Percentiles rank a stretch among this genome's conserved stretches.
These are phyloP conservation scores for Phylloporus sp. DNA, from an alignment of 768 basidiomycete genomes.

Conservation along the genomic window DNA sequence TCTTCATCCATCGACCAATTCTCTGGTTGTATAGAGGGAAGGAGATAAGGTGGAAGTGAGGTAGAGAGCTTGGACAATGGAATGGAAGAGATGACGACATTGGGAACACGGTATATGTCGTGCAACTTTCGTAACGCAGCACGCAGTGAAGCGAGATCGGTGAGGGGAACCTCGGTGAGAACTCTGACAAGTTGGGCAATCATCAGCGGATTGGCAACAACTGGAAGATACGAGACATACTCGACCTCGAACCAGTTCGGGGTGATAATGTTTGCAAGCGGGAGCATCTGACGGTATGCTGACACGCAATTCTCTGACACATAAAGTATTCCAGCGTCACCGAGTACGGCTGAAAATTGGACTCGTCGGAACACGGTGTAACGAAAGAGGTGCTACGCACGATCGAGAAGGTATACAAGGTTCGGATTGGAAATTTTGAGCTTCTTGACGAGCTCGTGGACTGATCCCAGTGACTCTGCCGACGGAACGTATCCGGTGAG, in stretches of 20 bases:
- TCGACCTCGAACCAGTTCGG: constrained; percentile 99
- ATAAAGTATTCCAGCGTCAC: constrained; percentile 86
- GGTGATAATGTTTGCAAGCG: constrained; percentile 88
- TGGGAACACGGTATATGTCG: constrained; percentile 64
- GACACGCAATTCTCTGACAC: constrained; percentile 85
- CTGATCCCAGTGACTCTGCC: constrained; percentile 66
- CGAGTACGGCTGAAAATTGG: constrained; percentile 72
- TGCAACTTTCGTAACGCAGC: constrained; percentile 72
- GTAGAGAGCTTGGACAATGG: constrained; percentile 62
- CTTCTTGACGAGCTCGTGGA: constrained; percentile 56
- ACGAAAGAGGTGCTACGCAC: constrained; percentile 43
- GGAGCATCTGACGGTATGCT: constrained; percentile 73
- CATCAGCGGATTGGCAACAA: not conserved
- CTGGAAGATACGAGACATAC: constrained; percentile 36
- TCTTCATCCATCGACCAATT: constrained; percentile 12
- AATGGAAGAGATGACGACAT: constrained; percentile 91
- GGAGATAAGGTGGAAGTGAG: constrained; percentile 45
- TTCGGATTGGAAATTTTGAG: constrained; percentile 54
- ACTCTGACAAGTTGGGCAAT: constrained; percentile 42
- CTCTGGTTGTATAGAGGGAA: constrained; percentile 15
- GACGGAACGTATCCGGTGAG: constrained; percentile 91
- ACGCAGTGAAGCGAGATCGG: constrained; percentile 60
- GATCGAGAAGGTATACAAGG: constrained; percentile 86
- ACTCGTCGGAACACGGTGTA: not conserved
- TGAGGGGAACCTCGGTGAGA: constrained; percentile 67